A percentile compares a stretch with the other conserved stretches of the same genome.
Conservation (phyloP, 148 eudicot species). For the Oxyria digyna region DNA sequence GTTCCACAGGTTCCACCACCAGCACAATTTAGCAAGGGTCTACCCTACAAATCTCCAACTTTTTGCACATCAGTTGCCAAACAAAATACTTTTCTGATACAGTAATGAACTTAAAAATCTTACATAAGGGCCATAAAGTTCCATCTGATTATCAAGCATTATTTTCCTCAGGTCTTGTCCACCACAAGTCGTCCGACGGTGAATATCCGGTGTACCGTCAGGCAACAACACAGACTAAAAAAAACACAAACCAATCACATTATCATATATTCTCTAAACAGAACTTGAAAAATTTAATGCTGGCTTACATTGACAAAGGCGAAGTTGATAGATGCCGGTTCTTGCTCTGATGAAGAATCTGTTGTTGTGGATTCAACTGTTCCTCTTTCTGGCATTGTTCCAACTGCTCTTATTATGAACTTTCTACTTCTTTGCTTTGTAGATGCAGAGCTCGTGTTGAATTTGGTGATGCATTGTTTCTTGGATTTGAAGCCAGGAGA, state of each 20-base stretch:
- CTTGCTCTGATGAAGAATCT: constrained; percentile 21
- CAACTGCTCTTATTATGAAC: constrained; percentile 40
- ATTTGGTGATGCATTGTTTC: constrained; percentile 7
- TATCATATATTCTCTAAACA: constrained; percentile 2
- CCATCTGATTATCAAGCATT: constrained; percentile 65
- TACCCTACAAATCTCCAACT: constrained; percentile 29
- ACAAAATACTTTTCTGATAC: background rate
- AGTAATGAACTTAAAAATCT: constrained; percentile 14
- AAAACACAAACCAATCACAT: constrained; percentile 2
- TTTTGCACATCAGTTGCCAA: background rate
- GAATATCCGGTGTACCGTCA: constrained; percentile 87
- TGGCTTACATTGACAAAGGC: constrained; percentile 56
- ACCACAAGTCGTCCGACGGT: constrained; percentile 48
- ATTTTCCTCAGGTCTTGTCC: constrained; percentile 79
- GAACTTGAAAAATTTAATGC: background rate
- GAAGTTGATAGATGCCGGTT: constrained; percentile 41
- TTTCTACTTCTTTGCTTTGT: constrained; percentile 4
- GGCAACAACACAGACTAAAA: constrained; percentile 72
- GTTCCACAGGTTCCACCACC: constrained; percentile 86
- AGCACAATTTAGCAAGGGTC: constrained; percentile 57
- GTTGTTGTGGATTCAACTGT: constrained; percentile 13
- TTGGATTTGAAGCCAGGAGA: constrained; percentile 19
- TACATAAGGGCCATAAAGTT: constrained; percentile 92
- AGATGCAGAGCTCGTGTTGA: background rate
- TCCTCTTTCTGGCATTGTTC: constrained; percentile 31